A percentile compares a stretch with the other conserved stretches of the same genome.
phyloP scores from a whole-genome alignment of 345 rosid species.

The Aquilaria sinensis region DNA sequence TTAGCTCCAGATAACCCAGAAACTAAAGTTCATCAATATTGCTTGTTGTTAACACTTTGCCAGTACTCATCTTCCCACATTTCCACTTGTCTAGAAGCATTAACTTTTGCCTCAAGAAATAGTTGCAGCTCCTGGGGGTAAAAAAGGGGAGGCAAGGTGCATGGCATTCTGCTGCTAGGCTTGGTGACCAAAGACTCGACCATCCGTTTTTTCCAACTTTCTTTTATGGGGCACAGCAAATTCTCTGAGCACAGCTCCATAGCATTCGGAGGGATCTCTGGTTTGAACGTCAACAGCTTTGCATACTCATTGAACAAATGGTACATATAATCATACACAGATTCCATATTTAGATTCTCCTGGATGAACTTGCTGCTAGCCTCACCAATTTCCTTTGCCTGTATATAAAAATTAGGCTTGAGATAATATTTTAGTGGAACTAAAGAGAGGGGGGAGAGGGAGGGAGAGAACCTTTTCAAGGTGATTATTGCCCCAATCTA shows the following conservation, averaged over 20 bases:
- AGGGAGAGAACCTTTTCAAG: slow-evolving; percentile 18
- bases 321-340: slow-evolving; percentile 49
- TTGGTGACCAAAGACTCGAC: slow-evolving; percentile 31
- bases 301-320: slow-evolving; percentile 34
- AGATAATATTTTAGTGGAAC: neutral
- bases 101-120: slow-evolving; percentile 24
- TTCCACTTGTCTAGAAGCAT: slow-evolving; percentile 25
- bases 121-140: slow-evolving; percentile 16
- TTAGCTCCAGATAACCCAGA: too few species aligned
- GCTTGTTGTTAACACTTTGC: slow-evolving; percentile 5
- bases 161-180: slow-evolving; percentile 27
- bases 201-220: slow-evolving; percentile 27
- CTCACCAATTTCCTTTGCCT: slow-evolving; percentile 37
- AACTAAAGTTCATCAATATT: too few species aligned
- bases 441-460: neutral
- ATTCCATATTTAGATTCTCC: slow-evolving; percentile 31
- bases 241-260: slow-evolving; percentile 40
- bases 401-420: neutral
- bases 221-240: slow-evolving; percentile 31
- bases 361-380: slow-evolving; percentile 25
- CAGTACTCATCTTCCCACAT: slow-evolving; percentile 28
- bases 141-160: slow-evolving; percentile 38
- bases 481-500: slow-evolving; percentile 47
- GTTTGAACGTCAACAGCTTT: slow-evolving; percentile 34
- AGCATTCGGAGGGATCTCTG: slow-evolving; percentile 31